Evolutionary conservation across 306 rosid species (phyloP).

Genomic region (Prunus mira): DNA sequence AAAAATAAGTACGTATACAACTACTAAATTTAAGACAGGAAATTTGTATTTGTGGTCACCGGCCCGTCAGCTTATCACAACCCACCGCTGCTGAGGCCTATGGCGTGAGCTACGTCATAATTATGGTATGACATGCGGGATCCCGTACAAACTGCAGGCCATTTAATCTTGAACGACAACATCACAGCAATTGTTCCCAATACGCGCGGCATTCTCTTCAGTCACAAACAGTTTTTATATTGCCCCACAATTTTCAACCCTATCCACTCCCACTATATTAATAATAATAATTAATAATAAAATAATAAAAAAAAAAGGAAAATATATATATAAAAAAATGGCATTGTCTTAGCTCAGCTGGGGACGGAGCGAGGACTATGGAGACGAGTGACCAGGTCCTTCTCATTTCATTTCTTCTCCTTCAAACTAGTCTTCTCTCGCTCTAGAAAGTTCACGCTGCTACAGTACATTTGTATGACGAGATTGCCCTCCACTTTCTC

Average conservation of each 20-base stretch:
- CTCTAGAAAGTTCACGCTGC: background rate
- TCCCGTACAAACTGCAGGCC: too few species aligned
- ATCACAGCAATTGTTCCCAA: background rate
- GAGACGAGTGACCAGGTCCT: too few species aligned
- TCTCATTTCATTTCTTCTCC: too few species aligned
- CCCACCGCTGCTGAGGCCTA: too few species aligned
- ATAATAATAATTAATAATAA: background rate
- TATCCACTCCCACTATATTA: constrained; percentile 13
- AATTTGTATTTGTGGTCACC: too few species aligned
- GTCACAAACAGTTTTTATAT: background rate
- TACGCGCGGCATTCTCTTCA: background rate
- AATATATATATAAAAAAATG: too few species aligned
- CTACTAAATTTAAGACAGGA: too few species aligned
- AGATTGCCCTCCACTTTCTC: constrained; percentile 24
- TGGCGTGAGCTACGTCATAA: background rate
- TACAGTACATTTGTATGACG: constrained; percentile 8
- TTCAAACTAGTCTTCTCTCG: background rate
- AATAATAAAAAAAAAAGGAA: background rate
- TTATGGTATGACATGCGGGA: background rate
- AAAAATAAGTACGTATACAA: too few species aligned
- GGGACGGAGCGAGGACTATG: background rate
- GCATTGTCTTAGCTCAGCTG: background rate
- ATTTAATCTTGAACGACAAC: too few species aligned
- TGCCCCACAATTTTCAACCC: constrained; percentile 5
- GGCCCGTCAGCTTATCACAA: too few species aligned